Percentiles rank a stretch among this genome's conserved stretches.
Conservation (phyloP, 192 early-diverging fungal genomes). For the Linnemannia zychae region DNA sequence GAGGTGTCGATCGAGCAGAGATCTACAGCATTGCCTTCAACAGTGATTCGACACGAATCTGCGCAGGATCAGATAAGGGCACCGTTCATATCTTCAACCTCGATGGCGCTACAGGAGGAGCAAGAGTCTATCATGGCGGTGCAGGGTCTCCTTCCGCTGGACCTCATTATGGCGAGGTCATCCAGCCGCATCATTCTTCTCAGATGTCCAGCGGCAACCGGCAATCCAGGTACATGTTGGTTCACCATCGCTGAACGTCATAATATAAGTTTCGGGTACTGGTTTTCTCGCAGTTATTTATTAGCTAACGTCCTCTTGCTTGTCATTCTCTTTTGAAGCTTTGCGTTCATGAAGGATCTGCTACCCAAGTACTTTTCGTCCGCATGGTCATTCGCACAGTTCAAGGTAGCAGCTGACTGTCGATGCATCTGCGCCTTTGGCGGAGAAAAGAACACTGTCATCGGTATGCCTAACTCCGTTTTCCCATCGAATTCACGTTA, state of each 20-base stretch:
- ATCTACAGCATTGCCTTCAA: conserved; percentile 94
- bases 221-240: conserved; percentile 53
- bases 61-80: conserved; percentile 91
- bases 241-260: background rate
- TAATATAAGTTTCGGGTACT: no score
- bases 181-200: conserved; percentile 32
- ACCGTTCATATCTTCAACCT: conserved; percentile 96
- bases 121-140: conserved; percentile 55
- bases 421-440: conserved; percentile 89
- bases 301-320: background rate
- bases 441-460: conserved; percentile 79
- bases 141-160: conserved; percentile 54
- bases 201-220: conserved; percentile 62
- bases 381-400: conserved; percentile 94
- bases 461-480: conserved; percentile 58
- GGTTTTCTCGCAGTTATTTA: no score
- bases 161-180: conserved; percentile 68
- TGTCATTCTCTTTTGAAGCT: conserved; percentile 22
- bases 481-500: background rate
- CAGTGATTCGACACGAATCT: conserved; percentile 79
- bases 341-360: conserved; percentile 83
- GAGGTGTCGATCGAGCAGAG: conserved; percentile 89
- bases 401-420: conserved; percentile 80
- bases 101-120: conserved; percentile 62
- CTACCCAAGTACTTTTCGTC: conserved; percentile 96